Evolutionary conservation across 2,329 filamentous ascomycete genomes (phyloP).

Genomic region (Gaeumannomyces sp.): DNA sequence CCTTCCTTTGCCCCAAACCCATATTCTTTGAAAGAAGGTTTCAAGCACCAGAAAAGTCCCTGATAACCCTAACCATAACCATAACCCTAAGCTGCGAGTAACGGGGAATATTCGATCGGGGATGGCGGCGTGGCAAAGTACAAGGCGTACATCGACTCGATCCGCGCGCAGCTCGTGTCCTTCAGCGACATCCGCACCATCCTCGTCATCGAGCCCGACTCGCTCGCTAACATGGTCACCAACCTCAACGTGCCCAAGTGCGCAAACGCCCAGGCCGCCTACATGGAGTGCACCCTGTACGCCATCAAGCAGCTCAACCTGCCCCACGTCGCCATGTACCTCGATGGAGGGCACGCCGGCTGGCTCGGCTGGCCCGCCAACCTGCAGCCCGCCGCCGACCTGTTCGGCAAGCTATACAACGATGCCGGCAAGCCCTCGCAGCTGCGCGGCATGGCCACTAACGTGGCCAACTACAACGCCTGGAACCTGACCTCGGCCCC

Average conservation of each 20-base stretch:
- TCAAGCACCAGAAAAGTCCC: no score
- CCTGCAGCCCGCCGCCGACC: constrained; percentile 38
- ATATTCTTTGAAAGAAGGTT: no score
- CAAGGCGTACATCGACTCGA: constrained; percentile 48
- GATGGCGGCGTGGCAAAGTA: constrained; percentile 47
- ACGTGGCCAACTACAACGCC: constrained; percentile 53
- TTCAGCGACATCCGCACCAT: constrained; percentile 37
- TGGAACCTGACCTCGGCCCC: constrained; percentile 36
- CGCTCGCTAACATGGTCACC: constrained; percentile 53
- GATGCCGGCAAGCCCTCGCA: constrained; percentile 41
- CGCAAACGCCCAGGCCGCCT: constrained; percentile 38
- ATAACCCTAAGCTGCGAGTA: constrained; percentile 50
- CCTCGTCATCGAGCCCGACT: constrained; percentile 49
- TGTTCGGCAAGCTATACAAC: constrained; percentile 43
- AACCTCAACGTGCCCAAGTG: constrained; percentile 48
- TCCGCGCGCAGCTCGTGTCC: constrained; percentile 33
- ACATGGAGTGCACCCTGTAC: constrained; percentile 44
- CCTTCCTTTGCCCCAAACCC: no score
- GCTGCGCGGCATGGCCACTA: constrained; percentile 50
- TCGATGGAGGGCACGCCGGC: constrained; percentile 52
- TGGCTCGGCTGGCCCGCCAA: constrained; percentile 55
- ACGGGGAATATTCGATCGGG: constrained; percentile 47
- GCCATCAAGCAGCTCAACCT: constrained; percentile 46
- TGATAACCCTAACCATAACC: no score
- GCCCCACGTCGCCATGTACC: constrained; percentile 51